A percentile compares a stretch with the other conserved stretches of the same genome.
phyloP scores from a whole-genome alignment of 2,329 filamentous ascomycete genomes.

The Fusarium torulosum region DNA sequence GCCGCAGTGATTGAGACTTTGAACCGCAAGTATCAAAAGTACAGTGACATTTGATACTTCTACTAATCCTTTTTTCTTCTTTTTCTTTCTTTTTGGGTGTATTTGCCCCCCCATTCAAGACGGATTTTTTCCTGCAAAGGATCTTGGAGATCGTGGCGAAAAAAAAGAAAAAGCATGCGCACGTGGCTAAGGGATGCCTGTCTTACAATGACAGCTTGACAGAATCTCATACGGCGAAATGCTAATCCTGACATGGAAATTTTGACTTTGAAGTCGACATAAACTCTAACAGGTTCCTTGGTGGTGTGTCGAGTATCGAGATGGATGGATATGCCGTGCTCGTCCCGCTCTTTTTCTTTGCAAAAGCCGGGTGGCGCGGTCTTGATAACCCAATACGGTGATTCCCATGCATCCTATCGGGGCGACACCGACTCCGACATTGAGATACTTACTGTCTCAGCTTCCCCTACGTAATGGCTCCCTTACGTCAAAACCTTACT shows the following conservation, averaged over 20 bases:
- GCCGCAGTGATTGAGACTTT: slow-evolving; percentile 7
- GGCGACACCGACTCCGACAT: background rate
- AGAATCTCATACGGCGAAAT: slow-evolving; percentile 26
- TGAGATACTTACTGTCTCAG: background rate
- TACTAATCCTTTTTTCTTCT: background rate
- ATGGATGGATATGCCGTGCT: slow-evolving; percentile 8
- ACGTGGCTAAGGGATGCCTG: slow-evolving; percentile 17
- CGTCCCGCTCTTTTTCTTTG: background rate
- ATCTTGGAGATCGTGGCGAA: slow-evolving; percentile 26
- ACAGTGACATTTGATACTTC: slow-evolving; percentile 11
- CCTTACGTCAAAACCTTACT: background rate
- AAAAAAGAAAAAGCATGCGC: slow-evolving; percentile 1
- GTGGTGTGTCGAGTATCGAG: background rate
- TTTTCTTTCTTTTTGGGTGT: background rate
- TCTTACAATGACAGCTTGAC: slow-evolving; percentile 29
- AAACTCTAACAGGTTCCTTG: slow-evolving; percentile 10
- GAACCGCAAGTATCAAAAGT: slow-evolving; percentile 23
- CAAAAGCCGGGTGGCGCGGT: slow-evolving; percentile 25
- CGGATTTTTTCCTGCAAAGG: background rate
- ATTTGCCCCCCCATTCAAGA: slow-evolving; percentile 9
- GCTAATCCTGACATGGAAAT: slow-evolving; percentile 23
- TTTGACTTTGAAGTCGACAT: slow-evolving; percentile 1
- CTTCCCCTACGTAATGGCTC: slow-evolving; percentile 5
- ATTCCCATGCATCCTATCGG: slow-evolving; percentile 1
- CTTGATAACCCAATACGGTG: slow-evolving; percentile 13